Evolutionary conservation across 2,329 filamentous ascomycete species (phyloP), one percentile per base, ranked within the genome.

Genomic region (Colletotrichum cordylinicola): DNA sequence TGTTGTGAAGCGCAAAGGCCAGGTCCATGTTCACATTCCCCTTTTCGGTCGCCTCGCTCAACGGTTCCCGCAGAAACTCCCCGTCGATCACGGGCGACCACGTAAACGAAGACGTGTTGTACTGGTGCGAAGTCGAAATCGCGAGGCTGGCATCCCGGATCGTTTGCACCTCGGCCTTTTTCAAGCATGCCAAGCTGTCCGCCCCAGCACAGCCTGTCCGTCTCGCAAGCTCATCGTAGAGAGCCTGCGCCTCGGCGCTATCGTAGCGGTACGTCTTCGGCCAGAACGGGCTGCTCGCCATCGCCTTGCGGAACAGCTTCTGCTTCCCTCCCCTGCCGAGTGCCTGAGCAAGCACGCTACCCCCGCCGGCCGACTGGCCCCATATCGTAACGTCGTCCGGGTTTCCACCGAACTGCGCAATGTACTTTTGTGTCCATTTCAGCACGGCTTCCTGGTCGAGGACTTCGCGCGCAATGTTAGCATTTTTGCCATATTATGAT

Each of bases 1-100:
- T 86, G 80, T 93, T 93, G 81, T 92, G 93, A 85, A 89, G 90
- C n/a, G 87, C 86, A 77, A 89, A 89, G 0, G 87, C 86, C 10
- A 83, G 80, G 3, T 89, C 85, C 4, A 86, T 86, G 68, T 90
- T 87, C 10, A 91, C 81, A 6, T 78, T 67, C 0, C 83, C 82
- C 6, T 79, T 81, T 1, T 78, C 77, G 0, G 88, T 83, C 1
- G 87, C 87, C 2, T 85, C 77, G 4, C 87, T 89, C 3, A 93
- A 83, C 21, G 84, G 84, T 71, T 85, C 81, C 2, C 79, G 83
- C 61, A 93, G 82, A 78, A 93, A 92, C 0, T 75, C 79, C 12
- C 86, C 87, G 78, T 93, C 91, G 73, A 93, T 87, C 10, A 93
- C 90, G 1, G 91, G 91, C 0, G 88, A 90, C 90, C 90, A 93